phyloP scores from a whole-genome alignment of 164 flowering plant genomes.

The Tetracentron sinense region DNA sequence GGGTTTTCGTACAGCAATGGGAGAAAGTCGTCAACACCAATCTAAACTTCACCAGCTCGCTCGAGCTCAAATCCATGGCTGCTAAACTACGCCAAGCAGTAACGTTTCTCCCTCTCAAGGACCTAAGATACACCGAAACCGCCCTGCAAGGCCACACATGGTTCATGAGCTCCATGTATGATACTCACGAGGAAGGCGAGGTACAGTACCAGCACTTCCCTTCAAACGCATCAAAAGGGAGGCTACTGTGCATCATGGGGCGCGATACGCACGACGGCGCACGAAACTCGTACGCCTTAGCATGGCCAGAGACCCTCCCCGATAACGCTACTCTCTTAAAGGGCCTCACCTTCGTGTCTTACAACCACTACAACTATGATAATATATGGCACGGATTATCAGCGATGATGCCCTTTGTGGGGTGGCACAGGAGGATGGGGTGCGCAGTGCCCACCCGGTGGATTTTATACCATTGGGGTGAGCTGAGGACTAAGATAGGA shows the following conservation, averaged over 20 bases:
- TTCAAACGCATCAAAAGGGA: slow-evolving; percentile 43
- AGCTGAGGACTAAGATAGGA: slow-evolving; percentile 48
- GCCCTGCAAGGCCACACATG: slow-evolving; percentile 75
- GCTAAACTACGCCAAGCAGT: slow-evolving; percentile 45
- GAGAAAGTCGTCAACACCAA: slow-evolving; percentile 9
- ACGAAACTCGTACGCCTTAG: slow-evolving; percentile 65
- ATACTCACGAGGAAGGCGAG: slow-evolving; percentile 51
- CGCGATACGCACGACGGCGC: slow-evolving; percentile 59
- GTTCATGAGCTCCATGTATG: slow-evolving; percentile 85
- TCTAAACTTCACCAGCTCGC: slow-evolving; percentile 9
- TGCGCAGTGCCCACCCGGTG: slow-evolving; percentile 48
- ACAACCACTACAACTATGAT: slow-evolving; percentile 60
- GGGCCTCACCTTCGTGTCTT: slow-evolving; percentile 67
- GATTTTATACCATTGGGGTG: slow-evolving; percentile 78
- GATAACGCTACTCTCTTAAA: slow-evolving; percentile 37
- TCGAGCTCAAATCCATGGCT: slow-evolving; percentile 21
- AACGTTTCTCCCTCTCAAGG: slow-evolving; percentile 80
- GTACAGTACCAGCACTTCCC: slow-evolving; percentile 70
- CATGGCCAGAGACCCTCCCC: slow-evolving; percentile 66
- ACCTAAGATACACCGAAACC: slow-evolving; percentile 43
- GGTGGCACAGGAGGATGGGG: slow-evolving; percentile 51
- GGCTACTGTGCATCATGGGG: slow-evolving; percentile 67
- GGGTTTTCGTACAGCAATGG: slow-evolving; percentile 26
- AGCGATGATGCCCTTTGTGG: slow-evolving; percentile 60
- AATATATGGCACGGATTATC: slow-evolving; percentile 88